These are phyloP conservation scores for Solanum pennellii DNA, from an alignment of 257 asterid genomes.

Conservation along the genomic window DNA sequence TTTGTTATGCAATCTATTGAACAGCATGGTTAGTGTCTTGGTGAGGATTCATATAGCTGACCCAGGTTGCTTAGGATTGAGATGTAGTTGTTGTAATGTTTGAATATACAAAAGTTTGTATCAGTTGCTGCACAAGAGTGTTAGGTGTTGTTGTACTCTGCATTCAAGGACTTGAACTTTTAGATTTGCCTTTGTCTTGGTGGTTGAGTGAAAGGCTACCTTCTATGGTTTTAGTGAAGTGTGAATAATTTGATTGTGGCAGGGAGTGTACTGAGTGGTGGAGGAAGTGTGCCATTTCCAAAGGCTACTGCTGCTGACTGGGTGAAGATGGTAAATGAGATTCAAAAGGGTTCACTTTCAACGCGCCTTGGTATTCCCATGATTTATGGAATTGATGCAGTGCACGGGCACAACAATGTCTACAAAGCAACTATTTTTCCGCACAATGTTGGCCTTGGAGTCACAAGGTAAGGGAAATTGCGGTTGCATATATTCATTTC, in stretches of 20 bases:
- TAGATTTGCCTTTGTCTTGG: not conserved
- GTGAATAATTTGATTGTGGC: not conserved
- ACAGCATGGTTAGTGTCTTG: not conserved
- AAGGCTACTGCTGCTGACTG: constrained; percentile 8
- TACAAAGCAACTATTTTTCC: constrained; percentile 13
- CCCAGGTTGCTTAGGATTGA: not conserved
- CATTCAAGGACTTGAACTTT: not conserved
- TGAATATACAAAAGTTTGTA: not conserved
- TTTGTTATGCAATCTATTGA: not conserved
- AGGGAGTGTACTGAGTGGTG: constrained; percentile 18
- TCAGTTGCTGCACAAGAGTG: not conserved
- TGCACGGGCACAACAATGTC: constrained; percentile 9
- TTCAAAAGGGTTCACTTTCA: constrained; percentile 8
- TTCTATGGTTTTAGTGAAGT: not conserved
- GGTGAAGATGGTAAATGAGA: constrained; percentile 8
- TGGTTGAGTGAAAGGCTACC: not conserved
- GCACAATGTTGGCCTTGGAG: constrained; percentile 20
- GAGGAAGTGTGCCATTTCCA: constrained; percentile 12
- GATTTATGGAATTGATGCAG: constrained; percentile 15
- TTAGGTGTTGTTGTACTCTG: not conserved
- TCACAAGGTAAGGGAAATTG: not conserved
- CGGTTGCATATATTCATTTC: not conserved
- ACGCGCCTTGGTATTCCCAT: constrained; percentile 16
- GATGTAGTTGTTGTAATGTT: not conserved
- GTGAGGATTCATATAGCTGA: not conserved